These are phyloP conservation scores for Entophlyctis luteolus DNA, from an alignment of 192 early-diverging fungal species.

Conservation along the genomic window DNA sequence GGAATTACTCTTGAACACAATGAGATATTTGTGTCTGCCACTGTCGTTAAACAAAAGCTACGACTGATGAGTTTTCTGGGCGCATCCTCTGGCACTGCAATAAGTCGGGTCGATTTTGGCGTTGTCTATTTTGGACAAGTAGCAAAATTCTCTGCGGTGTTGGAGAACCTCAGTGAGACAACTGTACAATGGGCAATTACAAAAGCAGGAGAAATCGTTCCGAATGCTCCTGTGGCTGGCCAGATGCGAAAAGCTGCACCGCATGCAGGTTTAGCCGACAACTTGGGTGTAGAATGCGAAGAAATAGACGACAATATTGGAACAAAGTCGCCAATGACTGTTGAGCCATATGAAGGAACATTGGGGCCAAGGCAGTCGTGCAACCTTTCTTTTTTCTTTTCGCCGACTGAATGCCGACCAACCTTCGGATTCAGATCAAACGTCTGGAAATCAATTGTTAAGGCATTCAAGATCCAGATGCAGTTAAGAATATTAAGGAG, in stretches of 20 bases:
- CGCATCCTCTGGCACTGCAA: no score
- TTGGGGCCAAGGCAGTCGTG: slow-evolving; percentile 28
- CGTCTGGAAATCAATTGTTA: not conserved
- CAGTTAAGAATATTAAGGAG: slow-evolving; percentile 38
- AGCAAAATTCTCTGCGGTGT: slow-evolving; percentile 27
- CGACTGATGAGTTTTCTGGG: slow-evolving; percentile 25
- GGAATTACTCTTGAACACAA: no score
- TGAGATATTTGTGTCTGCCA: slow-evolving; percentile 26
- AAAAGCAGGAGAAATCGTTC: slow-evolving; percentile 36
- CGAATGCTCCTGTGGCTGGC: slow-evolving; percentile 27
- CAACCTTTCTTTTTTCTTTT: slow-evolving; percentile 35
- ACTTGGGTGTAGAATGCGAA: no score
- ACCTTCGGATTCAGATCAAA: slow-evolving; percentile 33
- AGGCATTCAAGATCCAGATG: slow-evolving; percentile 33
- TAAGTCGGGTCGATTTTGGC: slow-evolving; percentile 45
- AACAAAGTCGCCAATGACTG: slow-evolving; percentile 31
- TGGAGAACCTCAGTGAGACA: slow-evolving; percentile 35
- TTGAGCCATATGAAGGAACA: slow-evolving; percentile 41
- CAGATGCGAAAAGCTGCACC: no score
- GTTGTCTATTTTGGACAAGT: slow-evolving; percentile 41
- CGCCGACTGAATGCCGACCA: slow-evolving; percentile 12
- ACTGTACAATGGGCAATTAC: slow-evolving; percentile 43
- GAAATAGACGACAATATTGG: slow-evolving; percentile 25
- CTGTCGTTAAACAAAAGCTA: slow-evolving; percentile 39
- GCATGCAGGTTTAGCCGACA: no score